Percentiles rank a stretch among this genome's conserved stretches.
These are phyloP conservation scores for Penicillium arizonense DNA, from an alignment of 495 filamentous ascomycete species.

Conservation along the genomic window DNA sequence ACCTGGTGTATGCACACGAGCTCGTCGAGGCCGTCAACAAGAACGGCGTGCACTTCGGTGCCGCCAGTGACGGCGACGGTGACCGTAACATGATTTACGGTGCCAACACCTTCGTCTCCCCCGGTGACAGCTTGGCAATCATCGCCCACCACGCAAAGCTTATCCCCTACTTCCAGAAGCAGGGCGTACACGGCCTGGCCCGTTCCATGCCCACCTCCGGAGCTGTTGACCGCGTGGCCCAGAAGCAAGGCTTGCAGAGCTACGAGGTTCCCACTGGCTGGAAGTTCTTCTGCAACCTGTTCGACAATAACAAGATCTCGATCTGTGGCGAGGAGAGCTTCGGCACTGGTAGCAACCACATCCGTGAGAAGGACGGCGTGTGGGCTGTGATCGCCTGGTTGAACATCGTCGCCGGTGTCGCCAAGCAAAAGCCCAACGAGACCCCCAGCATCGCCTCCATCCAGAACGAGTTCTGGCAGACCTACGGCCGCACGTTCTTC, in stretches of 20 bases:
- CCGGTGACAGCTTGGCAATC: conserved; percentile 94
- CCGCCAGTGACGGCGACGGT: conserved; percentile 93
- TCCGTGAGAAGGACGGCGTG: conserved; percentile 96
- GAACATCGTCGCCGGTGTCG: conserved; percentile 96
- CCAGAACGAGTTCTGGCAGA: conserved; percentile 96
- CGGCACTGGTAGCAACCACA: conserved; percentile 98
- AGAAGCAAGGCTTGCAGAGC: conserved; percentile 85
- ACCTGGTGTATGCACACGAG: conserved; percentile 96
- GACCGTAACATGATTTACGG: conserved; percentile 99
- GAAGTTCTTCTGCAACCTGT: conserved; percentile 99
- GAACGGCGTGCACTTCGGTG: conserved; percentile 89
- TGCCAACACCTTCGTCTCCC: conserved; percentile 92
- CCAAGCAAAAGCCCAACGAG: conserved; percentile 68
- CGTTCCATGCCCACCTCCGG: conserved; percentile 96
- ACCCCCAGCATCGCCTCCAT: conserved; percentile 90
- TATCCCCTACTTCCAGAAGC: conserved; percentile 96
- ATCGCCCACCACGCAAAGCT: conserved; percentile 91
- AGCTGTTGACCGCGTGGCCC: conserved; percentile 91
- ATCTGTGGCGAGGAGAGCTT: conserved; percentile 99
- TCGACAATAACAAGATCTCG: conserved; percentile 95
- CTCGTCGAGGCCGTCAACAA: conserved; percentile 92
- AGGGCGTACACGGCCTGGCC: conserved; percentile 92
- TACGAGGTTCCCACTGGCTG: conserved; percentile 99
- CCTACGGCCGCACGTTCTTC: conserved; percentile 97
- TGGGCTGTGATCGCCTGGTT: conserved; percentile 98